Evolutionary conservation across 139 green algal species (phyloP).

Genomic region (Picochlorum sp.): DNA sequence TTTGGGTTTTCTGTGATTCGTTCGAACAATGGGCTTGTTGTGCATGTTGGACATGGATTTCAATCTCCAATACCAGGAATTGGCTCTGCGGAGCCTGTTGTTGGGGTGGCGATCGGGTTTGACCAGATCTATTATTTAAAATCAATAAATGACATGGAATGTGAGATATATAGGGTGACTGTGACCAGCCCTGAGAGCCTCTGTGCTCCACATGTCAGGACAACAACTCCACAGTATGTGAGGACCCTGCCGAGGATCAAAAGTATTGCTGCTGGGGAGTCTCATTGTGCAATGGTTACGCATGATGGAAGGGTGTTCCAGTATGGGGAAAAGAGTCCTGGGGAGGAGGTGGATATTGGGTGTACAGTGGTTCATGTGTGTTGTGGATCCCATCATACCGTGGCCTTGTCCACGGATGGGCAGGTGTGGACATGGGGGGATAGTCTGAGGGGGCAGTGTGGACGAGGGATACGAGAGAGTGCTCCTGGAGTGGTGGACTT

Average conservation of each 20-base stretch:
- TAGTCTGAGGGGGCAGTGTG: constrained; percentile 36
- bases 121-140: too few relatives aligned
- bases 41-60: too few relatives aligned
- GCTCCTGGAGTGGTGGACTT: constrained; percentile 16
- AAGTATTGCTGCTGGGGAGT: constrained; percentile 14
- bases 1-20: too few relatives aligned
- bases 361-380: constrained; percentile 34
- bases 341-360: constrained; percentile 8
- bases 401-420: constrained; percentile 54
- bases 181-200: too few relatives aligned
- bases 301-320: constrained; percentile 14
- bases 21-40: too few relatives aligned
- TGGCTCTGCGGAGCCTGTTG: too few relatives aligned
- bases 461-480: not conserved
- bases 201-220: too few relatives aligned
- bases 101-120: too few relatives aligned
- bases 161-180: too few relatives aligned
- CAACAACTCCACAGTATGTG: too few relatives aligned
- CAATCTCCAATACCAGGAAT: too few relatives aligned
- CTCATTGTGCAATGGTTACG: constrained; percentile 15
- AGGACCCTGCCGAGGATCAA: not conserved
- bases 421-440: constrained; percentile 33
- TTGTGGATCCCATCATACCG: constrained; percentile 77
- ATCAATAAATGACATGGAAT: too few relatives aligned
- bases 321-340: not conserved